These are phyloP conservation scores for Astragalus glycyphyllos DNA, from an alignment of 306 rosid genomes.

Conservation along the genomic window DNA sequence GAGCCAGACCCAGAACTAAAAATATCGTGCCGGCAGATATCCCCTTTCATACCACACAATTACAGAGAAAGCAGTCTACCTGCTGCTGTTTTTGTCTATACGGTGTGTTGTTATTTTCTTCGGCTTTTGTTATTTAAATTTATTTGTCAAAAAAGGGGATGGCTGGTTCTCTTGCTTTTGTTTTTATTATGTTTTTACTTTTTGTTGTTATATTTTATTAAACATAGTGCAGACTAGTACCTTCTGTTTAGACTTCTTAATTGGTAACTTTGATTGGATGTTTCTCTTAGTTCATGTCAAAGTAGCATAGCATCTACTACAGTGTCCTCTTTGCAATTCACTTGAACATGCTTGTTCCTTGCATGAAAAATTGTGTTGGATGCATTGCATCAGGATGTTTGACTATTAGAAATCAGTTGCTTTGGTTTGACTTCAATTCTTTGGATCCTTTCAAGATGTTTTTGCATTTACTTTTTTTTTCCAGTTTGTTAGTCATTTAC, in stretches of 20 bases:
- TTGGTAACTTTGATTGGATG: constrained; percentile 10
- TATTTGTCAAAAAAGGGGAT: constrained; percentile 6
- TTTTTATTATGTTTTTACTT: neutral
- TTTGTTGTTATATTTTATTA: neutral
- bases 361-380: constrained; percentile 19
- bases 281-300: constrained; percentile 30
- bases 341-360: constrained; percentile 5
- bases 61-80: constrained; percentile 98
- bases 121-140: constrained; percentile 17
- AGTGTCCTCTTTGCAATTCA: neutral
- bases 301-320: constrained; percentile 26
- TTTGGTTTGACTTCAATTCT: neutral
- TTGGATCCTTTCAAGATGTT: constrained; percentile 10
- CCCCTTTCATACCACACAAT: constrained; percentile 95
- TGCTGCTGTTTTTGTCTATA: constrained; percentile 90
- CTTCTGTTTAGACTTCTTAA: constrained; percentile 19
- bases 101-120: constrained; percentile 63
- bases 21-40: constrained; percentile 94
- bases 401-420: constrained; percentile 23
- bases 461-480: neutral
- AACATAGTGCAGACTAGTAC: constrained; percentile 28
- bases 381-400: constrained; percentile 12
- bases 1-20: constrained; percentile 98
- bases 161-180: constrained; percentile 23
- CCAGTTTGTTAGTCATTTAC: neutral